Evolutionary conservation across 345 rosid species (phyloP), one percentile per base, ranked within the genome.

Genomic region (Mallotus nudiflorus): DNA sequence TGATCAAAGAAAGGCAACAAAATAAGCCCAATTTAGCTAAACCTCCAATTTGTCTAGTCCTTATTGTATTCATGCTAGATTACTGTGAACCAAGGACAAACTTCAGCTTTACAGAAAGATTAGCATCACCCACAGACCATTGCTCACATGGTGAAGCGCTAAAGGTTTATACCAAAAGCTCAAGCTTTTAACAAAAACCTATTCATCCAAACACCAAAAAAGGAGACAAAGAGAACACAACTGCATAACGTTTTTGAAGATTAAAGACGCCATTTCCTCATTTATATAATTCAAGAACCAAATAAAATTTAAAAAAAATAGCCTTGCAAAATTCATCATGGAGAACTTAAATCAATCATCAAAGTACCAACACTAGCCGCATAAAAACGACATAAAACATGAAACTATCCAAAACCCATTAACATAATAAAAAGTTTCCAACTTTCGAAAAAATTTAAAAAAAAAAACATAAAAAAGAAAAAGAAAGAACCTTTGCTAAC

Each of bases 401-500:
- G 20, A 22, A 69, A 75, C 46, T 9, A 67, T 52, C 52, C 14
- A 45, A 45, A 57, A 50, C 53, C 31, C 61, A 64, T 56, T 18
- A 49, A 45, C 13, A 24, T 28, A 27, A 62, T 60, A 39, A 35
- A 46, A 72, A 76, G 44, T 52, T 39, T 39, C 51, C 27, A 49
- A 65, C 42, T 71, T 19, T 27, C 0, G 28, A 68, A 68, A 64
- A 29, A 42, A 4, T 8, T n/a, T n/a, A n/a, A n/a, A n/a, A n/a
- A n/a, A n/a, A n/a, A n/a, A n/a, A n/a, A n/a, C n/a, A n/a, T n/a
- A n/a, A 22, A 57, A 46, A 2, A 10, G 11, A 15, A 14, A 42
- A 44, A 31, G 40, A 20, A 62, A 15, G 10, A 68, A 33, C 15
- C 44, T 45, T 55, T 22, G 46, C 79, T 49, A 71, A 89, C 96